Evolutionary conservation across 2,329 filamentous ascomycete genomes (phyloP).

Genomic region (Ascochyta rabiei): DNA sequence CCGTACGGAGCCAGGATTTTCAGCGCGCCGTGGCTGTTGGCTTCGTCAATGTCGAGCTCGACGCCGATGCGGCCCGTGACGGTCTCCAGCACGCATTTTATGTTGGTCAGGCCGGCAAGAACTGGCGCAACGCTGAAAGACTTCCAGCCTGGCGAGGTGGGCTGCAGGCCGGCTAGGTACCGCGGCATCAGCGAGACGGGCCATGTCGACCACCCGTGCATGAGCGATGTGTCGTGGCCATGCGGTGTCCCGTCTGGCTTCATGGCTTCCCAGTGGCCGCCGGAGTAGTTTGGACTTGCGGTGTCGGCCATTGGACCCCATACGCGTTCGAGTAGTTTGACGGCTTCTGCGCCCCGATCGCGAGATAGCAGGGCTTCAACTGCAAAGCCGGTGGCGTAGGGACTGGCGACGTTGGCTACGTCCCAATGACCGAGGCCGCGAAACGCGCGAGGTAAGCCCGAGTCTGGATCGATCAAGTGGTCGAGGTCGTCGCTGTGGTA

Average conservation of each 20-base stretch:
- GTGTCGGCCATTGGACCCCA: constrained; percentile 15
- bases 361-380: constrained; percentile 10
- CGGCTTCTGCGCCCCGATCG: not conserved
- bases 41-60: not conserved
- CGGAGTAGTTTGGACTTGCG: constrained; percentile 8
- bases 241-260: constrained; percentile 13
- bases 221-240: constrained; percentile 14
- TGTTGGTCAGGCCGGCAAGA: not conserved
- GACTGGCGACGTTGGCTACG: constrained; percentile 7
- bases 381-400: constrained; percentile 13
- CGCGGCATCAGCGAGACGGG: constrained; percentile 18
- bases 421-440: constrained; percentile 14
- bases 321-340: constrained; percentile 7
- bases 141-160: constrained; percentile 14
- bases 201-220: constrained; percentile 19
- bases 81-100: constrained; percentile 9
- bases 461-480: not conserved
- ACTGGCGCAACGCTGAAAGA: constrained; percentile 10
- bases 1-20: constrained; percentile 5
- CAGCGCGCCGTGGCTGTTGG: not conserved
- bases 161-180: constrained; percentile 13
- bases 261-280: constrained; percentile 16
- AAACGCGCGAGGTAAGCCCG: constrained; percentile 6
- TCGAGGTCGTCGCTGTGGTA: constrained; percentile 1
- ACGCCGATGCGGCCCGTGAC: constrained; percentile 5